phyloP scores from a whole-genome alignment of 2,329 filamentous ascomycete species.

The Trichoderma oligosporum region DNA sequence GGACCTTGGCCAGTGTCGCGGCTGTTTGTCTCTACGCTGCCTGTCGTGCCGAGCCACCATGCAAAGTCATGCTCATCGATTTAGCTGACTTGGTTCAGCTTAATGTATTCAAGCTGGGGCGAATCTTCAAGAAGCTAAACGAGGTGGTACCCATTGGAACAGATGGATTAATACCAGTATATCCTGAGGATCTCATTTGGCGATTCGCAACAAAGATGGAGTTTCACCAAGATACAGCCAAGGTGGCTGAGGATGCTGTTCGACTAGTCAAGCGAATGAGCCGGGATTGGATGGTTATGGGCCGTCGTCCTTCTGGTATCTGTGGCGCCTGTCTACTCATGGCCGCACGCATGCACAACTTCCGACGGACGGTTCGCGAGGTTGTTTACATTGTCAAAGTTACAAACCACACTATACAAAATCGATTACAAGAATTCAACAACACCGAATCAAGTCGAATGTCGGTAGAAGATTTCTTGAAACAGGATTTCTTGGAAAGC shows the following conservation, averaged over 20 bases:
- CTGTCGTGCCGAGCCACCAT: conserved; percentile 73
- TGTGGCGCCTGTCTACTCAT: conserved; percentile 93
- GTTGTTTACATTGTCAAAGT: conserved; percentile 99
- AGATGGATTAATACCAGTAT: conserved; percentile 62
- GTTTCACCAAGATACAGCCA: conserved; percentile 75
- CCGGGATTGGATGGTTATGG: conserved; percentile 94
- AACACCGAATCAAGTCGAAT: conserved; percentile 78
- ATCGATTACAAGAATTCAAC: conserved; percentile 88
- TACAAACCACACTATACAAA: conserved; percentile 86
- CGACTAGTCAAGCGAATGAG: conserved; percentile 90
- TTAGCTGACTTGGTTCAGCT: conserved; percentile 78
- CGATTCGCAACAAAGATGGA: conserved; percentile 90
- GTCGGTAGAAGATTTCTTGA: conserved; percentile 81
- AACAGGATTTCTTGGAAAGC: conserved; percentile 67
- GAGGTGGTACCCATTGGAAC: conserved; percentile 68
- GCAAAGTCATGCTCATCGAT: conserved; percentile 91
- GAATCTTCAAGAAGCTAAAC: conserved; percentile 80
- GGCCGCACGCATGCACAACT: conserved; percentile 97
- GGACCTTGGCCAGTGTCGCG: conserved; percentile 77
- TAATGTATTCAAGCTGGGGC: conserved; percentile 89
- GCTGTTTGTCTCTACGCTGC: conserved; percentile 90
- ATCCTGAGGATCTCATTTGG: conserved; percentile 85
- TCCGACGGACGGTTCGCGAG: conserved; percentile 84
- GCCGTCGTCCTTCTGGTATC: conserved; percentile 86
- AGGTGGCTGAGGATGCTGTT: conserved; percentile 83